Conservation (phyloP, 495 filamentous ascomycete genomes). For the Chaetomium cochliodes region DNA sequence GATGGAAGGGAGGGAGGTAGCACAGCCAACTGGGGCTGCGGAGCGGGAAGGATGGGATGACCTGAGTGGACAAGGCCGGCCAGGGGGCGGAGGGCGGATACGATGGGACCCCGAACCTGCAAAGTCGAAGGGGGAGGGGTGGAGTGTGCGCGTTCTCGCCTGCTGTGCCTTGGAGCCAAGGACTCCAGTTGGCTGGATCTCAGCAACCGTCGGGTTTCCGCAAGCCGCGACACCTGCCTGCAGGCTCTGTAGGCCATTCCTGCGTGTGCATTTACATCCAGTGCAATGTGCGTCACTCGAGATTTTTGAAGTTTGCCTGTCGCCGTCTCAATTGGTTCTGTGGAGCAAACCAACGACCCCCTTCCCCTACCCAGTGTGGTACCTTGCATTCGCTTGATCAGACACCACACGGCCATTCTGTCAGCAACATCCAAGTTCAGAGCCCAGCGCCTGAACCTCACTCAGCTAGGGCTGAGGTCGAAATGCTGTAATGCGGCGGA, state of each 20-base stretch:
- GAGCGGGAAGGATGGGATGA: constrained; percentile 12
- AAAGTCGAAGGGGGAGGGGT: constrained; percentile 16
- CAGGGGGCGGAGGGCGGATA: constrained; percentile 22
- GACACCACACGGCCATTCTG: not conserved
- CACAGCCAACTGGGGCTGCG: constrained; percentile 25
- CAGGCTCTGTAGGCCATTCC: not conserved
- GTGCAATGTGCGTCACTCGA: constrained; percentile 12
- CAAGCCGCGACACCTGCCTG: not conserved
- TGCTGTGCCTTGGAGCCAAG: constrained; percentile 24
- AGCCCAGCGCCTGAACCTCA: not conserved
- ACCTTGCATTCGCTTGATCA: not conserved
- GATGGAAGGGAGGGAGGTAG: constrained; percentile 32
- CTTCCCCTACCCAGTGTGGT: not conserved
- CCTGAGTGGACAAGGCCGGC: constrained; percentile 10
- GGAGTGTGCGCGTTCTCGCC: constrained; percentile 9
- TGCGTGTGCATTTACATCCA: constrained; percentile 4
- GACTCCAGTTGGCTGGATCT: constrained; percentile 12
- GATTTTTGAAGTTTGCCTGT: constrained; percentile 2
- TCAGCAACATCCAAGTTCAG: not conserved
- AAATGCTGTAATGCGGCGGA: constrained; percentile 20
- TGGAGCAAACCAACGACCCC: too few species aligned
- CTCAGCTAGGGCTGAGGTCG: not conserved
- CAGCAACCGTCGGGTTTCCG: constrained; percentile 1
- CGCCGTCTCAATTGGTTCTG: too few species aligned
- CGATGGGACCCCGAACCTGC: constrained; percentile 13